Base-by-base conservation (phyloP, 768 basidiomycete species). In the Austroboletus festivus region DNA sequence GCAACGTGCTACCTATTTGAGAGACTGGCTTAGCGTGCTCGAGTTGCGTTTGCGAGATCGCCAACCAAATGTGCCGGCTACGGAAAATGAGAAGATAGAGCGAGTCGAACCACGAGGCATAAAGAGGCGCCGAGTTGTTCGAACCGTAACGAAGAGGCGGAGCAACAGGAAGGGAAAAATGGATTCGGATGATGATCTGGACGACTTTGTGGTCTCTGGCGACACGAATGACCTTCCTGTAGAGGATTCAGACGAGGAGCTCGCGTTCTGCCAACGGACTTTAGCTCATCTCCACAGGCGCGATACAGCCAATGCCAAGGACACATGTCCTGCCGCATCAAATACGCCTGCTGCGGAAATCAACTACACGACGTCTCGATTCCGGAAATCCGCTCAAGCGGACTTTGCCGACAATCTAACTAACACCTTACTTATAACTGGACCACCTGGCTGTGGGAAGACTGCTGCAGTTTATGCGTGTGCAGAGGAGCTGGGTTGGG, bases 381-480 rank as follows among this genome's bases (percentile, higher is more conserved):
- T 45, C 41, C 55, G 54, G 41, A 42, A 53, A 35, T 42, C 45
- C 19, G 43, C 55, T 23, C 48, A 51, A 24, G 48, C 47, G 2
- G 56, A 59, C 40, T 75, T 80, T 56, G 56, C 62, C 35, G 70
- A 73, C 35, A 68, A 74, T 41, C 74, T 98, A 28, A 84, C 85
- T 41, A 98, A 97, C 65, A 86, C 92, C 0, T 87, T 98, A 42
- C 71, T 99, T 13, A 77, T 99, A 34, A 64, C 73, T 37, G 96
- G 96, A 1, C 93, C 92, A 1, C 69, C 78, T 26, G 95, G 94
- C 11, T 76, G 75, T 45, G 96, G 96, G 26, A 99, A 99, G 71
- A 94, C 93, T 5, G 85, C 91, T 2, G 80, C 91, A 19, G 86
- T 96, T 2, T 93, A 96, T 68, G 93, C 95, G 0, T 94, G 93